phyloP scores from a whole-genome alignment of 306 rosid genomes.

The Acacia crassicarpa region DNA sequence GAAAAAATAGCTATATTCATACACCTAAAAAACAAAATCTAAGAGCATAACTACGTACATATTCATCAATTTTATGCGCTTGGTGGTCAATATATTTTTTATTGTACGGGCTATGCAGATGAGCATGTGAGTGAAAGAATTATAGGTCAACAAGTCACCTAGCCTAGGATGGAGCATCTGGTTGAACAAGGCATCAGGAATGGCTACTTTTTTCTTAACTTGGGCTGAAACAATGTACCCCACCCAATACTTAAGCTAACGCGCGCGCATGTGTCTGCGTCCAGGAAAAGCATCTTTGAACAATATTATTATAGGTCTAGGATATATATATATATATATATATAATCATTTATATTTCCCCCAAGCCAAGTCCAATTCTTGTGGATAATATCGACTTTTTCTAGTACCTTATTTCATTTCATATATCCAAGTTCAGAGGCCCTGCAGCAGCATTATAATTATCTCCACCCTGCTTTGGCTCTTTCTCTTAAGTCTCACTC shows the following conservation, averaged over 20 bases:
- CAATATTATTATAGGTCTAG: background rate
- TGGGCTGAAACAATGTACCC: slow-evolving; percentile 19
- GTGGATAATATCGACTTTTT: slow-evolving; percentile 43
- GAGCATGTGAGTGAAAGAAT: slow-evolving; percentile 31
- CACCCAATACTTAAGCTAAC: slow-evolving; percentile 5
- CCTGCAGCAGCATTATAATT: background rate
- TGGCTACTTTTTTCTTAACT: slow-evolving; percentile 10
- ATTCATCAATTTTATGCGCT: background rate
- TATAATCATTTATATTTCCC: background rate
- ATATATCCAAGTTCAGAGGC: slow-evolving; percentile 29
- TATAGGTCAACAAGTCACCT: slow-evolving; percentile 36
- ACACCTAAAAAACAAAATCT: background rate
- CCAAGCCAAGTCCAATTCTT: background rate
- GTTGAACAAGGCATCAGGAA: background rate
- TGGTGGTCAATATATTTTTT: background rate
- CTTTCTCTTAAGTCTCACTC: background rate
- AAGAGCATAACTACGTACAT: background rate
- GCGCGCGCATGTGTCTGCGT: too few species aligned
- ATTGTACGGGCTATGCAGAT: background rate
- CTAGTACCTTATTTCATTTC: background rate
- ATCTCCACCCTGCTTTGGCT: background rate
- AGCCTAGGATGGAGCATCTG: background rate
- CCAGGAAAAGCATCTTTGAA: slow-evolving; percentile 41
- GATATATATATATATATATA: background rate
- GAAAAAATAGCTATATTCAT: background rate